Conservation (phyloP, 768 basidiomycete species). For the Leccinellum luteum region DNA sequence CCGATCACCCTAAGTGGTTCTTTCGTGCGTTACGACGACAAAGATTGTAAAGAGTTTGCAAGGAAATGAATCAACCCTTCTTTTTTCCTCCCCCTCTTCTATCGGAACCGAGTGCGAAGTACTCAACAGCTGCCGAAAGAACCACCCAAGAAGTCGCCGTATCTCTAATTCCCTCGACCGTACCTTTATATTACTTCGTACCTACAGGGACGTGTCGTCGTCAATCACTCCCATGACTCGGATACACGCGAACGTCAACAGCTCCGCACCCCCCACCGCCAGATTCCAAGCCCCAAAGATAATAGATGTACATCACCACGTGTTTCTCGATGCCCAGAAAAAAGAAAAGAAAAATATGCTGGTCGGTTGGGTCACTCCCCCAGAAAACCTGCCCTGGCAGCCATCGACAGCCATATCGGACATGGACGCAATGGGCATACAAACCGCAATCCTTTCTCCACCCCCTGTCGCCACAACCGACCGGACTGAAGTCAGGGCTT, state of each 20-base stretch:
- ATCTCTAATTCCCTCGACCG: background rate
- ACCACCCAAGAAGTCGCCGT: conserved; percentile 15
- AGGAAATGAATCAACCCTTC: conserved; percentile 20
- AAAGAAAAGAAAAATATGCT: conserved; percentile 44
- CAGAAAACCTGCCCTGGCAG: conserved; percentile 65
- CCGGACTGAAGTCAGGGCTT: conserved; percentile 39
- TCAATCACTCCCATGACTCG: conserved; percentile 15
- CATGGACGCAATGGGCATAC: conserved; percentile 60
- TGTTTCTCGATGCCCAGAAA: conserved; percentile 53
- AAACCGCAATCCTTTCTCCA: conserved; percentile 63
- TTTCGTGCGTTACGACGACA: conserved; percentile 80
- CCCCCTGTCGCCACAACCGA: conserved; percentile 53
- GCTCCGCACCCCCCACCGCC: background rate
- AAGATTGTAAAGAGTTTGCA: conserved; percentile 60
- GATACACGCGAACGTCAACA: background rate
- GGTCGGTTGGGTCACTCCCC: conserved; percentile 62
- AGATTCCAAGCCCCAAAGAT: conserved; percentile 8
- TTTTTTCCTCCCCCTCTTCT: background rate
- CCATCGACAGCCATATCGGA: conserved; percentile 54
- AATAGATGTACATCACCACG: conserved; percentile 78
- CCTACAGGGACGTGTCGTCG: background rate
- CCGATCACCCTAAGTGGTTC: conserved; percentile 62
- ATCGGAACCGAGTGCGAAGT: conserved; percentile 19
- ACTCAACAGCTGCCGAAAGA: conserved; percentile 3
- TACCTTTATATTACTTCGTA: conserved; percentile 1